Evolutionary conservation across 768 basidiomycete genomes (phyloP).

Genomic region (Tubosaeta sp.): DNA sequence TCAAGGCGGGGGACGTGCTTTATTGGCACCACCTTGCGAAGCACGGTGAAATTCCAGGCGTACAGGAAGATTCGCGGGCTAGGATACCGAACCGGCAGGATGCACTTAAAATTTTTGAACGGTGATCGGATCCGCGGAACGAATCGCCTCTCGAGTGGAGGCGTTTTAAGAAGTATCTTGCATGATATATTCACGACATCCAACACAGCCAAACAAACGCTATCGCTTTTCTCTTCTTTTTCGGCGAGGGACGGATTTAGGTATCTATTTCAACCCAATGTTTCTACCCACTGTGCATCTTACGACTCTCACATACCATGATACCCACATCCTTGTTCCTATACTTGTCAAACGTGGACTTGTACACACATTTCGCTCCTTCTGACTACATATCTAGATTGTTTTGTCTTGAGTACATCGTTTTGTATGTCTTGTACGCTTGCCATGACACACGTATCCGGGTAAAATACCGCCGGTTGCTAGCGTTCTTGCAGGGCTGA

Average conservation of each 20-base stretch:
- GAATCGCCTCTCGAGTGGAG: constrained; percentile 4
- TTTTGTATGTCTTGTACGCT: constrained; percentile 18
- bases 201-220: constrained; percentile 13
- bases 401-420: constrained; percentile 10
- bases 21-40: constrained; percentile 75
- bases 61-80: constrained; percentile 58
- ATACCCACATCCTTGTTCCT: constrained; percentile 32
- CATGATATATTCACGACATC: constrained; percentile 28
- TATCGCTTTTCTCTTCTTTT: constrained; percentile 10
- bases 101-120: constrained; percentile 19
- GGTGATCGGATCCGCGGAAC: constrained; percentile 21
- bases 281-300: constrained; percentile 29
- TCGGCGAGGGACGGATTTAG: constrained; percentile 18
- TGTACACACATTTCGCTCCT: constrained; percentile 16
- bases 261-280: constrained; percentile 30
- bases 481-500: no score
- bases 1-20: constrained; percentile 57
- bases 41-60: constrained; percentile 69
- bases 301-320: constrained; percentile 26
- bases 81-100: constrained; percentile 16
- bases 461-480: no score
- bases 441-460: neutral
- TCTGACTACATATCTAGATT: constrained; percentile 17
- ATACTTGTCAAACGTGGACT: constrained; percentile 25
- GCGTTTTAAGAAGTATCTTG: constrained; percentile 6